Conservation (phyloP, 108 stramenopile species). For the Cylindrotheca fusiformis region DNA sequence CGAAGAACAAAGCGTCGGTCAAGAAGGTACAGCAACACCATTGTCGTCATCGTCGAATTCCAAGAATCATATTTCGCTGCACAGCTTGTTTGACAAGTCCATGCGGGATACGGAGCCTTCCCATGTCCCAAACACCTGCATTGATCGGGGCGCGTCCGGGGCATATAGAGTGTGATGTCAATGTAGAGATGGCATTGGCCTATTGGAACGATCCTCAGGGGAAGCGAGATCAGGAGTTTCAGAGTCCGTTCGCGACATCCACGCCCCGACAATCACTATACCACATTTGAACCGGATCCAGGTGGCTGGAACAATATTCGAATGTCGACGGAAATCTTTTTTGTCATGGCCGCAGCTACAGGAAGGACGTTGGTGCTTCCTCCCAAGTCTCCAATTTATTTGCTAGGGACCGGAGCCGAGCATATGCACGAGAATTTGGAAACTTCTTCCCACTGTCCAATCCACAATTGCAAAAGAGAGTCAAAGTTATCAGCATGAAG, state of each 20-base stretch:
- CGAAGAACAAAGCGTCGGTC: constrained; percentile 1
- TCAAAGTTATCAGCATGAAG: constrained; percentile 50
- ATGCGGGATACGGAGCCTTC: constrained; percentile 61
- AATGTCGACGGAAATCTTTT: constrained; percentile 72
- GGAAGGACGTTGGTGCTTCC: constrained; percentile 86
- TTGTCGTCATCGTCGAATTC: too few species aligned
- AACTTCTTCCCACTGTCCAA: constrained; percentile 43
- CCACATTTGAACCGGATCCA: constrained; percentile 72
- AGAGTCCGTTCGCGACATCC: constrained; percentile 46
- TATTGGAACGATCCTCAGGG: constrained; percentile 86
- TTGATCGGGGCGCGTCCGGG: constrained; percentile 70
- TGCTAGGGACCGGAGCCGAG: constrained; percentile 50
- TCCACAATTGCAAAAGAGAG: constrained; percentile 29
- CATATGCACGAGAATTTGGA: constrained; percentile 39
- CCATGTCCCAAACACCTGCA: constrained; percentile 74
- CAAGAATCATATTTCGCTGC: constrained; percentile 4
- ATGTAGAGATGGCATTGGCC: constrained; percentile 63
- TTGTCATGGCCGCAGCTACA: constrained; percentile 75
- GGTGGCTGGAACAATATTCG: constrained; percentile 77
- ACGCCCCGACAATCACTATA: constrained; percentile 18
- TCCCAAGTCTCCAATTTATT: constrained; percentile 77
- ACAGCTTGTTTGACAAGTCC: constrained; percentile 12
- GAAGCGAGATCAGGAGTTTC: constrained; percentile 42
- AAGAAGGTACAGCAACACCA: constrained; percentile 1
- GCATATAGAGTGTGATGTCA: constrained; percentile 60